Conservation (phyloP, 164 flowering plant species). For the Vitis labrusca region DNA sequence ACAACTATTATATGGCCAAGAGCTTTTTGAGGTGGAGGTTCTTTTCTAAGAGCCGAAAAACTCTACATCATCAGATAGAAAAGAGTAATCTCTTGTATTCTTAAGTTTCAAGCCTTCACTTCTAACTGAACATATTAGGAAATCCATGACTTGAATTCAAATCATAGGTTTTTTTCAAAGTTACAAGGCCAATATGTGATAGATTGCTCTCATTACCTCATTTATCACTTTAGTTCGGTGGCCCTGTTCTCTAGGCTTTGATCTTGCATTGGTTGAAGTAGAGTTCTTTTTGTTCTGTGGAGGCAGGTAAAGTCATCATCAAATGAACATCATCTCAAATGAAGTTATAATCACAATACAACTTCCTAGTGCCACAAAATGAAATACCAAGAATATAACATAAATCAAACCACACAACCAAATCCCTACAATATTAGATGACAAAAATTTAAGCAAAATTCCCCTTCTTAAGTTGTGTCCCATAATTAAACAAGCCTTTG, state of each 20-base stretch:
- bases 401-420: not conserved
- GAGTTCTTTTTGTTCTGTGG: slow-evolving; percentile 46
- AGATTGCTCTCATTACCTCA: slow-evolving; percentile 38
- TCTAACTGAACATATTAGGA: slow-evolving; percentile 33
- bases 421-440: too few species aligned
- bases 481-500: too few species aligned
- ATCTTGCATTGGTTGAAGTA: slow-evolving; percentile 25
- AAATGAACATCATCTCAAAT: not conserved
- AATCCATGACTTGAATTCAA: not conserved
- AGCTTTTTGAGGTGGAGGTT: slow-evolving; percentile 35
- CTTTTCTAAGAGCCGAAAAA: slow-evolving; percentile 53
- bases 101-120: slow-evolving; percentile 59
- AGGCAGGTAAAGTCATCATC: slow-evolving; percentile 1
- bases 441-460: too few species aligned
- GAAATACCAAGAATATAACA: not conserved
- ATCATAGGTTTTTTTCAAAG: not conserved
- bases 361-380: not conserved
- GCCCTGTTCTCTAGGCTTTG: slow-evolving; percentile 22
- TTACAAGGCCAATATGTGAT: not conserved
- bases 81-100: slow-evolving; percentile 85
- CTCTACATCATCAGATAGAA: slow-evolving; percentile 84
- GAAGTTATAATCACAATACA: not conserved
- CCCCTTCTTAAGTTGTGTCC: too few species aligned
- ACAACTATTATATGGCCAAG: not conserved
- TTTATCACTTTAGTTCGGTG: slow-evolving; percentile 32